Conservation (phyloP, 2,329 filamentous ascomycete species). For the Alternaria sp. region DNA sequence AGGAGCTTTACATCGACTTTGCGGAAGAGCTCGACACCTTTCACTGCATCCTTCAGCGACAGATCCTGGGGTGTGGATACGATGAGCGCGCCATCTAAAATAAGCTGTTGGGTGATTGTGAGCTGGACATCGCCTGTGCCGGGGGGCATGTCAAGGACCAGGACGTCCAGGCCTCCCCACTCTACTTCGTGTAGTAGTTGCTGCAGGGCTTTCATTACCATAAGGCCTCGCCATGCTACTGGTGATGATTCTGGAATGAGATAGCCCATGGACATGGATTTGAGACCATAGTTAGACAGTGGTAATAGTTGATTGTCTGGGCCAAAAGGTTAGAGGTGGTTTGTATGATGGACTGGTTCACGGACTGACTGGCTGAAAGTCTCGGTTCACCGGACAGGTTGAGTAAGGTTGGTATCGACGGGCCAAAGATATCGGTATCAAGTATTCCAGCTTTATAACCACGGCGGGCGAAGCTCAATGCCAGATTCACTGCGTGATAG, state of each 20-base stretch:
- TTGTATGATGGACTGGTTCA: background rate
- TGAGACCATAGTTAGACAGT: slow-evolving; percentile 91
- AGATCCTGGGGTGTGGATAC: slow-evolving; percentile 95
- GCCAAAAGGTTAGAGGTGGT: slow-evolving; percentile 12
- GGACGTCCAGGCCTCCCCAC: slow-evolving; percentile 87
- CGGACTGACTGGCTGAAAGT: slow-evolving; percentile 71
- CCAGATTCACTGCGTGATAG: slow-evolving; percentile 72
- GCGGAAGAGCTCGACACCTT: slow-evolving; percentile 92
- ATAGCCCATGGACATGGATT: slow-evolving; percentile 99
- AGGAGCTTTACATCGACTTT: slow-evolving; percentile 82
- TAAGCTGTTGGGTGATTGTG: slow-evolving; percentile 93
- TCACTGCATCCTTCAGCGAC: slow-evolving; percentile 88
- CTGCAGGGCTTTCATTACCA: slow-evolving; percentile 97
- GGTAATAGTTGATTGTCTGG: slow-evolving; percentile 83
- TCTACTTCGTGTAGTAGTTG: slow-evolving; percentile 95
- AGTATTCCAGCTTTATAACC: slow-evolving; percentile 87
- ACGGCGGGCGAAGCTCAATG: slow-evolving; percentile 82
- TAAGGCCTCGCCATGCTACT: slow-evolving; percentile 93
- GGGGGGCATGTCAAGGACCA: slow-evolving; percentile 90
- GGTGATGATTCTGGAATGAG: slow-evolving; percentile 81
- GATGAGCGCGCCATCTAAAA: slow-evolving; percentile 86
- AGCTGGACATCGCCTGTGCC: slow-evolving; percentile 96
- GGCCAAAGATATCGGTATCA: slow-evolving; percentile 96
- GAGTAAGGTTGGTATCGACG: slow-evolving; percentile 90
- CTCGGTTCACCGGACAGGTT: slow-evolving; percentile 82